These are phyloP conservation scores for Leccinum pachyderme DNA, from an alignment of 1,284 basidiomycete genomes.

Conservation along the genomic window DNA sequence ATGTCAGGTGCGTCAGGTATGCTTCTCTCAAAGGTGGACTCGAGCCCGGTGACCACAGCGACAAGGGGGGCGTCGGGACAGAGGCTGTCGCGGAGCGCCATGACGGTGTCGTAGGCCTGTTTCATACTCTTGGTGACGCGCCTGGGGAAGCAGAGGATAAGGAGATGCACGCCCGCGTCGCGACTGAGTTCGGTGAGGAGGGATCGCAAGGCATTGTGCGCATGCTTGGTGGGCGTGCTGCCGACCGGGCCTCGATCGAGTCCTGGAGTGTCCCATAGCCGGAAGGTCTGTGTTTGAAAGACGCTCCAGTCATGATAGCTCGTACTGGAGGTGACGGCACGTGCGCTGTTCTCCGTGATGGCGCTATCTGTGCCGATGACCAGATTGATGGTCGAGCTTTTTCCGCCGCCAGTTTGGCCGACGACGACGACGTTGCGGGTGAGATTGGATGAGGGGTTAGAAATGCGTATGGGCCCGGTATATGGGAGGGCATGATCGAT, in stretches of 20 bases:
- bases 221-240: conserved; percentile 8
- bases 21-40: conserved; percentile 8
- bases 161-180: conserved; percentile 23
- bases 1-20: background rate
- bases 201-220: conserved; percentile 18
- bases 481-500: conserved; percentile 23
- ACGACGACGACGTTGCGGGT: conserved; percentile 26
- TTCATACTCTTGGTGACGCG: conserved; percentile 22
- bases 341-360: conserved; percentile 15
- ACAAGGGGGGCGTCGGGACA: conserved; percentile 21
- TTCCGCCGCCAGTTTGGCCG: conserved; percentile 27
- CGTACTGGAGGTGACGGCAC: conserved; percentile 21
- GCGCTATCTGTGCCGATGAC: conserved; percentile 18
- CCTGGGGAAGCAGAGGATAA: conserved; percentile 25
- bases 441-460: conserved; percentile 9
- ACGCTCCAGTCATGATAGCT: conserved; percentile 25
- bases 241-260: conserved; percentile 22
- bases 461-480: background rate
- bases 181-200: conserved; percentile 27
- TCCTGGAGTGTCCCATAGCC: conserved; percentile 32
- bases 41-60: conserved; percentile 24
- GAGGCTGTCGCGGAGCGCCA: conserved; percentile 14
- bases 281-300: conserved; percentile 20
- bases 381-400: conserved; percentile 27
- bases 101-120: conserved; percentile 22